phyloP scores from a whole-genome alignment of 139 green algal species.

The Auxenochlorella pyrenoidosa region DNA sequence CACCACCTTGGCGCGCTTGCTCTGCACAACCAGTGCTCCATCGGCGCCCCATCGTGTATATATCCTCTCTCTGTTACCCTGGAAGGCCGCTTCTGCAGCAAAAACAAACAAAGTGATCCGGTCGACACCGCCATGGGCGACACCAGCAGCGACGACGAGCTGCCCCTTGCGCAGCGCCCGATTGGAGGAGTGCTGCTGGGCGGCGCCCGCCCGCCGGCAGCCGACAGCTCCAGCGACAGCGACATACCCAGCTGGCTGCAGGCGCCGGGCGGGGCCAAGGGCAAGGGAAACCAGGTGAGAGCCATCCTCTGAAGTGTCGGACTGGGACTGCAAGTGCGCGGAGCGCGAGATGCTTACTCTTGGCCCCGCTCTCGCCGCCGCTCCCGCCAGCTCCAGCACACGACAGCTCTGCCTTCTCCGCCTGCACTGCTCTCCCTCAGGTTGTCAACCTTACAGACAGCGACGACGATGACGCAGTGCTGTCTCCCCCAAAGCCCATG shows the following conservation, averaged over 20 bases:
- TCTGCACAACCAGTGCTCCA: too few relatives aligned
- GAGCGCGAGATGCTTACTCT: too few relatives aligned
- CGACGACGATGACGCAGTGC: constrained; percentile 20
- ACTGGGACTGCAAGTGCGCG: too few relatives aligned
- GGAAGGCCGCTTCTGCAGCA: too few relatives aligned
- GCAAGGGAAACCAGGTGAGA: constrained; percentile 24
- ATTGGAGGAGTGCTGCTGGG: constrained; percentile 1
- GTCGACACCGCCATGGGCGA: too few relatives aligned
- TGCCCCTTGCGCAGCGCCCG: constrained; percentile 32
- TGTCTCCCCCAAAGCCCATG: constrained; percentile 4
- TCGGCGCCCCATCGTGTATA: too few relatives aligned
- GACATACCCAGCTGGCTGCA: constrained; percentile 39
- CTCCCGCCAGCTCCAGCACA: too few relatives aligned
- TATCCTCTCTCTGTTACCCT: too few relatives aligned
- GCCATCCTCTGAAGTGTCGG: too few relatives aligned
- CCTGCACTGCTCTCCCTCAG: background rate
- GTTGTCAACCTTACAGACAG: constrained; percentile 6
- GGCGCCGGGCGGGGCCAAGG: background rate
- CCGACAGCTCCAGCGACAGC: constrained; percentile 18
- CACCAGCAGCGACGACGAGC: constrained; percentile 42
- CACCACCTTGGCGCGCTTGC: too few relatives aligned
- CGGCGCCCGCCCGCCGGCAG: background rate
- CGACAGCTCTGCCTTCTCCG: background rate
- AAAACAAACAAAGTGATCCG: too few relatives aligned
- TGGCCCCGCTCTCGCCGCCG: too few relatives aligned